Conservation (phyloP, 1,284 basidiomycete species). For the Singerocomus inundabilis region DNA sequence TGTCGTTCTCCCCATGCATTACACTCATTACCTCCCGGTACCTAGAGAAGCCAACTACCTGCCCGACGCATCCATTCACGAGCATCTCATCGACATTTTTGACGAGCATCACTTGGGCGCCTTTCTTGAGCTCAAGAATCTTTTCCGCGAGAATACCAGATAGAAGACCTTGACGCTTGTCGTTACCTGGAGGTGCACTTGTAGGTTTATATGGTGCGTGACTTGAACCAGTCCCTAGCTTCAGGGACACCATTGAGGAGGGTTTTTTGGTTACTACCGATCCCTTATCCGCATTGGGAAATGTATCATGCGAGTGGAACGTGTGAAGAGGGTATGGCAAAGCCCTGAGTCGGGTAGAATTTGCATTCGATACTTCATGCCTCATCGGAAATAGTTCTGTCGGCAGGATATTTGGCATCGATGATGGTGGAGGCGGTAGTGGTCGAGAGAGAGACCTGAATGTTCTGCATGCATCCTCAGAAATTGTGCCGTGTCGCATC, state of each 20-base stretch:
- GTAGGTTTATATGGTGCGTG: constrained; percentile 11
- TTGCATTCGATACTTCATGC: constrained; percentile 37
- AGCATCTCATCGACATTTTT: constrained; percentile 76
- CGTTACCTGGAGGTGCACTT: constrained; percentile 5
- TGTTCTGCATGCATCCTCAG: constrained; percentile 26
- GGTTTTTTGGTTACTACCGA: constrained; percentile 4
- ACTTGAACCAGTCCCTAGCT: not conserved
- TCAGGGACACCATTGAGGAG: not conserved
- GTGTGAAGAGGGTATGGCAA: constrained; percentile 25
- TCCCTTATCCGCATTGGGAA: constrained; percentile 16
- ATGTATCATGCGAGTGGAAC: constrained; percentile 37
- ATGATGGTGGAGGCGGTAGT: constrained; percentile 21
- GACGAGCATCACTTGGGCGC: constrained; percentile 65
- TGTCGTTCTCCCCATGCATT: constrained; percentile 21
- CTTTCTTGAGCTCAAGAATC: constrained; percentile 54
- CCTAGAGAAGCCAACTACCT: constrained; percentile 53
- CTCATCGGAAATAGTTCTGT: constrained; percentile 41
- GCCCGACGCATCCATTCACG: constrained; percentile 76
- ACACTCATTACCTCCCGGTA: constrained; percentile 22
- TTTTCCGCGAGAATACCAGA: constrained; percentile 51
- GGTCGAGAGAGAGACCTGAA: constrained; percentile 48
- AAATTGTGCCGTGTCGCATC: constrained; percentile 58
- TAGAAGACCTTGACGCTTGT: constrained; percentile 47
- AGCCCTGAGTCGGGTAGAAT: constrained; percentile 33
- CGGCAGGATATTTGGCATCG: constrained; percentile 33